Evolutionary conservation across 1,284 basidiomycete species (phyloP), one percentile per base, ranked within the genome.

Genomic region (Abortiporus biennis): DNA sequence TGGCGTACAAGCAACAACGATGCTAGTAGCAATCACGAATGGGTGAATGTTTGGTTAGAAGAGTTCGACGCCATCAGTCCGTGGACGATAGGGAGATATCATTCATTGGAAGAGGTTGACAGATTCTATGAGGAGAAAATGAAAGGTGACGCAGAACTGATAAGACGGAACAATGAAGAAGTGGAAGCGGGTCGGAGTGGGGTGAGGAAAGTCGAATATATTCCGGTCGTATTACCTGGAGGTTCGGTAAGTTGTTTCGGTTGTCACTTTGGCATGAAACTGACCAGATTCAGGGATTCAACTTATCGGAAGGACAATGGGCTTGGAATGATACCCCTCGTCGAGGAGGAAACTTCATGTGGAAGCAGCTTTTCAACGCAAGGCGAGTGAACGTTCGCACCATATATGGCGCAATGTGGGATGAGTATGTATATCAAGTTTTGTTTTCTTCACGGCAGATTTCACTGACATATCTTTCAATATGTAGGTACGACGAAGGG

Each of bases 331-430:
- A 72, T 44, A 78, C 76, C 44, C 76, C 72, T 36, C 68, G 85
- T 2, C 70, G 77, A 19, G 83, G 84, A 3, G 85, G 85, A 3
- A 70, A 67, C 23, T 87, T 86, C 58, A 57, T 89, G 36, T 89
- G 85, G 85, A 67, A 75, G 45, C 85, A 88, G 54, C 63, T 88
- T 2, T 76, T 70, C 62, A 80, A 85, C 52, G 79, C 74, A 8
- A 71, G 71, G 22, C 65, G 71, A 32, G 69, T 71, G 30, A 81
- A 81, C 9, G 78, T 76, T 12, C 68, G 76, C n/a, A 79, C 65
- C 2, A 71, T 87, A 40, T 87, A 87, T 49, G 81, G 80, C 17
- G 85, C 84, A 6, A 88, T 87, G 85, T 88, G 85, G 84, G 86
- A 89, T 51, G 85, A 86, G 81, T 85, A 46, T 57, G 80, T 17